phyloP scores from a whole-genome alignment of 768 basidiomycete species.

The Neoboletus brunneissimus region DNA sequence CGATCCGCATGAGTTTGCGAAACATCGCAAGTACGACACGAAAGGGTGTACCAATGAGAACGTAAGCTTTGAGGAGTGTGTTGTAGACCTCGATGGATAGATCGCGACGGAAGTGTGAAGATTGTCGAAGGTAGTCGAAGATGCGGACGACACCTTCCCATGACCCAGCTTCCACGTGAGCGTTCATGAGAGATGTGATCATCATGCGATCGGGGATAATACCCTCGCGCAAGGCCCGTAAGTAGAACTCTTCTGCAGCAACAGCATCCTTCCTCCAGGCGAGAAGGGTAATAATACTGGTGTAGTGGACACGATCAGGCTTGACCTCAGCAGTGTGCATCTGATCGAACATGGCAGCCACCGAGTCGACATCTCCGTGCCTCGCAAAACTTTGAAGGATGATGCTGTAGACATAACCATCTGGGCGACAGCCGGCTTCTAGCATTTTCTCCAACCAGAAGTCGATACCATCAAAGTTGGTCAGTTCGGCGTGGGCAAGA shows the following conservation, averaged over 20 bases:
- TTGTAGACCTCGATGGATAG: conserved; percentile 67
- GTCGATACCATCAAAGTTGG: conserved; percentile 48
- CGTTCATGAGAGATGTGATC: conserved; percentile 75
- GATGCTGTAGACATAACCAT: conserved; percentile 55
- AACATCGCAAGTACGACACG: conserved; percentile 60
- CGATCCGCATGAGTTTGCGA: conserved; percentile 45
- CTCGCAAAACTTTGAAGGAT: conserved; percentile 57
- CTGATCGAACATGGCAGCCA: conserved; percentile 50
- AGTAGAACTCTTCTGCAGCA: conserved; percentile 65
- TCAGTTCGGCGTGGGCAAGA: conserved; percentile 47
- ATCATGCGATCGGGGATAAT: conserved; percentile 61
- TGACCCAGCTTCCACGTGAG: conserved; percentile 74
- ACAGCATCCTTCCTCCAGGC: conserved; percentile 58
- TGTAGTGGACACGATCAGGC: conserved; percentile 57
- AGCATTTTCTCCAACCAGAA: conserved; percentile 54
- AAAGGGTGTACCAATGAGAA: conserved; percentile 78
- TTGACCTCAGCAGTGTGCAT: conserved; percentile 53
- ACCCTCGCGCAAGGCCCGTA: conserved; percentile 59
- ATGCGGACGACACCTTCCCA: conserved; percentile 73
- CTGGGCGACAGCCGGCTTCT: conserved; percentile 48
- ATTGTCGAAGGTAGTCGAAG: conserved; percentile 57
- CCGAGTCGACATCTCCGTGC: conserved; percentile 52
- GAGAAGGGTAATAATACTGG: conserved; percentile 63
- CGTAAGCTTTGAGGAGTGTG: conserved; percentile 78
- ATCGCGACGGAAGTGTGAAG: conserved; percentile 34